Percentiles rank a stretch among this genome's conserved stretches.
phyloP scores from a whole-genome alignment of 2,329 filamentous ascomycete genomes.

The Ascochyta lentis region DNA sequence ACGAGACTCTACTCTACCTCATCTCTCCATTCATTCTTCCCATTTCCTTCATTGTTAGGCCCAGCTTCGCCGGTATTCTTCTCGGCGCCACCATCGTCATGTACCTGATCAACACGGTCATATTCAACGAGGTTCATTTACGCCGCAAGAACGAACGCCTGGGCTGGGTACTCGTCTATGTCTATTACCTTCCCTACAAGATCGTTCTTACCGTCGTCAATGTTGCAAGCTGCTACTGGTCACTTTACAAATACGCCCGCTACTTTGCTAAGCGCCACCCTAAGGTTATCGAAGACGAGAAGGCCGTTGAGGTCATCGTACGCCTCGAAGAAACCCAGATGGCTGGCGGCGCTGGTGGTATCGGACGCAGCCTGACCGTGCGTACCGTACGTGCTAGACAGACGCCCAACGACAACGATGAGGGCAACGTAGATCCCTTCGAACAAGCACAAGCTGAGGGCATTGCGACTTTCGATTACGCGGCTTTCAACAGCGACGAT shows the following conservation, averaged over 20 bases:
- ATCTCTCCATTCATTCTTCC: constrained; percentile 55
- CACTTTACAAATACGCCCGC: constrained; percentile 54
- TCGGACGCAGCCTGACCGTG: constrained; percentile 33
- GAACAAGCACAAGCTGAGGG: constrained; percentile 9
- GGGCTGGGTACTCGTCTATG: constrained; percentile 44
- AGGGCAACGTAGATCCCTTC: constrained; percentile 3
- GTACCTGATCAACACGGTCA: constrained; percentile 53
- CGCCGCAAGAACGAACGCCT: constrained; percentile 55
- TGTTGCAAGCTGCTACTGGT: constrained; percentile 46
- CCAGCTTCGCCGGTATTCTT: constrained; percentile 51
- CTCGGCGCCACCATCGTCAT: constrained; percentile 50
- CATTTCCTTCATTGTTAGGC: constrained; percentile 54
- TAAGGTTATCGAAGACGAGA: constrained; percentile 57
- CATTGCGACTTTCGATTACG: constrained; percentile 9
- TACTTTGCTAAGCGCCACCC: constrained; percentile 58
- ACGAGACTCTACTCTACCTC: constrained; percentile 57
- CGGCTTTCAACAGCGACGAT: not conserved
- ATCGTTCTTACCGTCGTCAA: constrained; percentile 55
- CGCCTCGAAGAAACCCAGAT: constrained; percentile 31
- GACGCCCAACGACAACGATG: not conserved
- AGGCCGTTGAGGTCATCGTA: constrained; percentile 44
- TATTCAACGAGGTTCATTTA: constrained; percentile 60
- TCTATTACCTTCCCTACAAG: constrained; percentile 58
- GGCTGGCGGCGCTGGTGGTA: constrained; percentile 12
- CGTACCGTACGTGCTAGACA: constrained; percentile 18